These are phyloP conservation scores for Inga laurina DNA, from an alignment of 306 rosid genomes.

Conservation along the genomic window DNA sequence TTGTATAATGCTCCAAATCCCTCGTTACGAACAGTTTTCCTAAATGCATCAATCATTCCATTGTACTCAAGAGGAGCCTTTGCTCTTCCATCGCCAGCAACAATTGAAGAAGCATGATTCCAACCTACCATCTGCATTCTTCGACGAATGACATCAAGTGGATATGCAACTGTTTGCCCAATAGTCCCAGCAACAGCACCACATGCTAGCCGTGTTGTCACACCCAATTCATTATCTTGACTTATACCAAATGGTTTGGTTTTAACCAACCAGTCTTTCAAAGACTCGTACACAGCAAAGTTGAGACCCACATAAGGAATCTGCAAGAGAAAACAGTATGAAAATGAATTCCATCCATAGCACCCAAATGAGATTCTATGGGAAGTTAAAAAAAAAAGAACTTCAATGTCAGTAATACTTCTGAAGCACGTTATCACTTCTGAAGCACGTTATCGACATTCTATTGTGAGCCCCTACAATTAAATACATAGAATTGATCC, in stretches of 20 bases:
- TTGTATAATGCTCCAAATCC: slow-evolving; percentile 97
- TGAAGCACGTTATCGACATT: slow-evolving; percentile 13
- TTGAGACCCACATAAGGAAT: slow-evolving; percentile 98
- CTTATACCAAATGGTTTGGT: slow-evolving; percentile 70
- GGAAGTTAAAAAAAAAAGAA: slow-evolving; percentile 22
- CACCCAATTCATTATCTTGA: slow-evolving; percentile 77
- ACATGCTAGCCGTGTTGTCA: slow-evolving; percentile 87
- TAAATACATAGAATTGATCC: background rate
- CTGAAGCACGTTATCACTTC: slow-evolving; percentile 13
- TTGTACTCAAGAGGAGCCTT: slow-evolving; percentile 75
- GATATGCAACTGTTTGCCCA: slow-evolving; percentile 98
- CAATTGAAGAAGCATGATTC: slow-evolving; percentile 87
- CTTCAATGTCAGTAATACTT: slow-evolving; percentile 2
- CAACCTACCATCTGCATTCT: slow-evolving; percentile 99
- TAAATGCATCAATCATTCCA: slow-evolving; percentile 96
- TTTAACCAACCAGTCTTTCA: slow-evolving; percentile 86
- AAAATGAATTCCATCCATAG: slow-evolving; percentile 25
- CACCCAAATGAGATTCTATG: slow-evolving; percentile 8
- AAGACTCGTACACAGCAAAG: slow-evolving; percentile 95
- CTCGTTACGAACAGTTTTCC: slow-evolving; percentile 92
- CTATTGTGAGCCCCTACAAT: background rate
- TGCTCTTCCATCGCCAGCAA: slow-evolving; percentile 85
- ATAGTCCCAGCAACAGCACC: slow-evolving; percentile 99
- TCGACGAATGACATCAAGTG: slow-evolving; percentile 97
- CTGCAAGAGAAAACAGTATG: slow-evolving; percentile 45